phyloP scores from a whole-genome alignment of 345 rosid genomes.

The Viola odorata region DNA sequence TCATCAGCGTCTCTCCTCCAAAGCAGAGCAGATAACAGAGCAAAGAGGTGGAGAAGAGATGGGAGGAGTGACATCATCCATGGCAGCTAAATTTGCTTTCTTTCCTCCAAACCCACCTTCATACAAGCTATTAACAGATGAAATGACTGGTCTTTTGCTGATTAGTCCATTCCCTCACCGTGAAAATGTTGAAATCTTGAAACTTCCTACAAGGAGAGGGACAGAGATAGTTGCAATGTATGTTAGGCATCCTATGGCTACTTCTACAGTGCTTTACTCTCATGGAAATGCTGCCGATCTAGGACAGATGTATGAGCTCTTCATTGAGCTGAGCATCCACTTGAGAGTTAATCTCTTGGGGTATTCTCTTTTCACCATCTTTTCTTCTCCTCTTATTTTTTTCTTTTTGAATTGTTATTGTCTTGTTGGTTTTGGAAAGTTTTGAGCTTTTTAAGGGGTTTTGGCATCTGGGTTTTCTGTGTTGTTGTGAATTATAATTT shows the following conservation, averaged over 20 bases:
- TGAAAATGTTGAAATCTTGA: slow-evolving; percentile 76
- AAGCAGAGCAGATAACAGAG: slow-evolving; percentile 13
- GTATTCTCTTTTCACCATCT: slow-evolving; percentile 26
- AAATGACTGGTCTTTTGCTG: slow-evolving; percentile 54
- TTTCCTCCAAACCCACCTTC: slow-evolving; percentile 94
- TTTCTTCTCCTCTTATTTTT: neutral
- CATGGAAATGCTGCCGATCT: slow-evolving; percentile 96
- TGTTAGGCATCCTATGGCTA: slow-evolving; percentile 82
- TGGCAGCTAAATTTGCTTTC: slow-evolving; percentile 95
- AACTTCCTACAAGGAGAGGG: slow-evolving; percentile 70
- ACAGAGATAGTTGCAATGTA: slow-evolving; percentile 75
- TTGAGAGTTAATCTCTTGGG: slow-evolving; percentile 91
- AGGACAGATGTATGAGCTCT: slow-evolving; percentile 98
- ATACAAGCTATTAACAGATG: slow-evolving; percentile 57
- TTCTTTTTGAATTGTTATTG: slow-evolving; percentile 2
- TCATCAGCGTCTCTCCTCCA: neutral
- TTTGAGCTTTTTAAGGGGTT: neutral
- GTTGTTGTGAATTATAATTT: neutral
- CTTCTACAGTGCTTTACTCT: slow-evolving; percentile 76
- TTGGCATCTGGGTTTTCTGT: neutral
- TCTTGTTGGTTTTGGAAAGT: slow-evolving; percentile 1
- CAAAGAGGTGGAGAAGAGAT: slow-evolving; percentile 24
- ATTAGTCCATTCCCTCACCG: slow-evolving; percentile 76
- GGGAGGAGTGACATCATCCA: slow-evolving; percentile 97
- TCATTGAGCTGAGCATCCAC: slow-evolving; percentile 86